Conservation (phyloP, 371 early-diverging fungal species). For the Rhizopus delemar region DNA sequence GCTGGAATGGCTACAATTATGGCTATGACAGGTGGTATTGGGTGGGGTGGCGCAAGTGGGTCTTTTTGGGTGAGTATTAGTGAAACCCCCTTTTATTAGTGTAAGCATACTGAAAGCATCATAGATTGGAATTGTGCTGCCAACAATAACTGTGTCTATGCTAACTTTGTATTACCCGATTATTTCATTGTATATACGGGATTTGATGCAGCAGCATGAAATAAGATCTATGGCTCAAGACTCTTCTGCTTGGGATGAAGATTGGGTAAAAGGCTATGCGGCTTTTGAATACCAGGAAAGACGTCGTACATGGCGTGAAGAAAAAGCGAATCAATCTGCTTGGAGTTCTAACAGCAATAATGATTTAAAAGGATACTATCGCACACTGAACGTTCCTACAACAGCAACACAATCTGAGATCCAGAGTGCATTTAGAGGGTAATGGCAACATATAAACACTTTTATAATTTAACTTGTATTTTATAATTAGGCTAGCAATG, state of each 20-base stretch:
- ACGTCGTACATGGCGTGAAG: slow-evolving; percentile 53
- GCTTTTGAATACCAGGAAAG: slow-evolving; percentile 59
- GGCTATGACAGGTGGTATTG: slow-evolving; percentile 41
- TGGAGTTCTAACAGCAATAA: slow-evolving; percentile 7
- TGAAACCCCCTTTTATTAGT: background rate
- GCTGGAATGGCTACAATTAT: slow-evolving; percentile 43
- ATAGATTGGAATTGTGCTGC: slow-evolving; percentile 58
- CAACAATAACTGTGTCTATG: slow-evolving; percentile 52
- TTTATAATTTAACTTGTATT: background rate
- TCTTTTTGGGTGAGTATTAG: slow-evolving; percentile 43
- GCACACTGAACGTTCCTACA: slow-evolving; percentile 40
- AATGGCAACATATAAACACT: slow-evolving; percentile 1
- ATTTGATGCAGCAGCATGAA: slow-evolving; percentile 51
- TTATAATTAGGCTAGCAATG: slow-evolving; percentile 45
- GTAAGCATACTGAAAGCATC: too few species aligned
- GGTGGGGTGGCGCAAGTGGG: slow-evolving; percentile 48
- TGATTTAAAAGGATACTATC: slow-evolving; percentile 58
- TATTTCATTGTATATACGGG: slow-evolving; percentile 47
- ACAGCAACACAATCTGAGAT: slow-evolving; percentile 57
- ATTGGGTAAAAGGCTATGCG: slow-evolving; percentile 58
- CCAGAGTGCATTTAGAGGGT: slow-evolving; percentile 63
- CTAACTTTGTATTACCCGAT: slow-evolving; percentile 60
- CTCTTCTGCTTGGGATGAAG: slow-evolving; percentile 52
- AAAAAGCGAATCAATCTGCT: slow-evolving; percentile 34
- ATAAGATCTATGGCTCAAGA: slow-evolving; percentile 50